These are phyloP conservation scores for Aureobasidium vineae DNA, from an alignment of 2,329 filamentous ascomycete genomes.

Conservation along the genomic window DNA sequence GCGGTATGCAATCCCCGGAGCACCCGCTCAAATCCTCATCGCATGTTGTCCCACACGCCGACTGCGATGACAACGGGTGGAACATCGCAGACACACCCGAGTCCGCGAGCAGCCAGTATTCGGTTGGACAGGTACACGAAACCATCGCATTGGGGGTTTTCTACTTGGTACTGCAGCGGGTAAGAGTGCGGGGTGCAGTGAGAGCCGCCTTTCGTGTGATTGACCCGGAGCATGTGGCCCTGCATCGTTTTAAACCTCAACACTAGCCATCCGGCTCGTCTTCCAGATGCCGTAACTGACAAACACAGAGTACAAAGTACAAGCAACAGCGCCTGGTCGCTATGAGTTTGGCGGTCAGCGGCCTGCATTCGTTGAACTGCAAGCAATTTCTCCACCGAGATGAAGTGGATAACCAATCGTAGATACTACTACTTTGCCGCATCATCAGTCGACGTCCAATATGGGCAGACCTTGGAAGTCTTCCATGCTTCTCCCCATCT, in stretches of 20 bases:
- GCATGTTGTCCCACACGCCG: slow-evolving; percentile 6
- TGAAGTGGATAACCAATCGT: not conserved
- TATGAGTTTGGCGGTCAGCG: not conserved
- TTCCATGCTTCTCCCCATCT: slow-evolving; percentile 64
- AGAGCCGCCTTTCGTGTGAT: not conserved
- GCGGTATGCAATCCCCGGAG: not conserved
- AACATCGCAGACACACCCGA: not conserved
- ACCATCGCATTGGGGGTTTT: not conserved
- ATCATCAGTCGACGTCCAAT: slow-evolving; percentile 57
- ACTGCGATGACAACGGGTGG: not conserved
- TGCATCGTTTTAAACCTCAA: slow-evolving; percentile 1
- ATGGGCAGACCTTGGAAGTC: slow-evolving; percentile 71
- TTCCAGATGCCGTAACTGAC: not conserved
- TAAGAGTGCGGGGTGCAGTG: slow-evolving; percentile 25
- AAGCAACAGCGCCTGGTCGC: not conserved
- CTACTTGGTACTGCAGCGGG: slow-evolving; percentile 1
- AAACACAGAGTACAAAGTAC: not conserved
- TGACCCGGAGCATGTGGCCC: slow-evolving; percentile 5
- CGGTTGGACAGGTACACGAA: slow-evolving; percentile 17
- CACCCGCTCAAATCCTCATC: not conserved
- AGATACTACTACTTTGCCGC: not conserved
- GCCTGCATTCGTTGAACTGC: not conserved
- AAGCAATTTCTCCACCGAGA: not conserved
- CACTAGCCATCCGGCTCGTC: not conserved
- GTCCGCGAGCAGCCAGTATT: not conserved